Evolutionary conservation across 306 rosid species (phyloP).

Genomic region (Inga oerstediana): DNA sequence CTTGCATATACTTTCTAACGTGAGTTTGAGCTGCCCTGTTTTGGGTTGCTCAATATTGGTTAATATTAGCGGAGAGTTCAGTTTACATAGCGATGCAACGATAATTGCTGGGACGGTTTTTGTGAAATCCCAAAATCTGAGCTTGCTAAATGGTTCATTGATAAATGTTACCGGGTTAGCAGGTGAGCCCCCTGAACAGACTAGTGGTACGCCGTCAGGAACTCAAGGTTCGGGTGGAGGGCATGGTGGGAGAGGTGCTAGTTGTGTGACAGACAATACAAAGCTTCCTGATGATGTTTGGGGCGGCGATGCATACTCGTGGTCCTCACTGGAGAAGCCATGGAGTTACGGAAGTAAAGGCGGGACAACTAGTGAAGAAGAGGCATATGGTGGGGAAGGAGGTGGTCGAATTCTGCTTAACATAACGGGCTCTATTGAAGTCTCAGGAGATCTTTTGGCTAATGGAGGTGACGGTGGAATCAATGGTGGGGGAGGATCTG

Average conservation of each 20-base stretch:
- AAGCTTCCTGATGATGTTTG: constrained; percentile 92
- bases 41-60: constrained; percentile 70
- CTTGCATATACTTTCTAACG: constrained; percentile 60
- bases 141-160: constrained; percentile 37
- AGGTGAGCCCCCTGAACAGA: constrained; percentile 78
- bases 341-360: constrained; percentile 90
- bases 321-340: constrained; percentile 72
- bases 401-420: constrained; percentile 76
- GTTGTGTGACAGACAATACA: constrained; percentile 77
- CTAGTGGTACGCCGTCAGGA: constrained; percentile 85
- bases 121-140: constrained; percentile 32
- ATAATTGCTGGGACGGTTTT: constrained; percentile 47
- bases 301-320: constrained; percentile 95
- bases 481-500: constrained; percentile 98
- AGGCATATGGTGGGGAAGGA: constrained; percentile 84
- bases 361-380: constrained; percentile 82
- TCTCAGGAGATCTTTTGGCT: constrained; percentile 68
- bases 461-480: constrained; percentile 85
- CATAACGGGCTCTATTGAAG: constrained; percentile 42
- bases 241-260: constrained; percentile 94
- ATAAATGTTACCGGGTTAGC: constrained; percentile 68
- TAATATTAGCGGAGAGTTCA: constrained; percentile 63
- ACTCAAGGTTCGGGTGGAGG: constrained; percentile 94
- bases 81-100: constrained; percentile 50
- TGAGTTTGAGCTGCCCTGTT: constrained; percentile 64